Evolutionary conservation across 164 flowering plant genomes (phyloP), one percentile per base, ranked within the genome.

Genomic region (Nelumbo lutea): DNA sequence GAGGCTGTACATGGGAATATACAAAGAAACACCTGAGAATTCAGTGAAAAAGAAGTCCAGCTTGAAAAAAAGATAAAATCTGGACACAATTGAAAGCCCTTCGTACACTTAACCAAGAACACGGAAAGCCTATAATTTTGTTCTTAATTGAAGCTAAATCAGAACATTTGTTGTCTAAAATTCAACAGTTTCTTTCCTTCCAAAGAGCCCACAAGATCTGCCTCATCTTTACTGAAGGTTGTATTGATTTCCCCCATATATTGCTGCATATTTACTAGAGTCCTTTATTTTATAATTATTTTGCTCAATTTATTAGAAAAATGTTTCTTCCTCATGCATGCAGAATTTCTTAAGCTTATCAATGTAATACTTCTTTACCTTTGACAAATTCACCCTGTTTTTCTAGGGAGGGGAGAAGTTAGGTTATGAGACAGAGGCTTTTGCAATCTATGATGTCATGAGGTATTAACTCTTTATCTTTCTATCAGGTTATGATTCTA

Each of bases 381-480:
- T 10, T 55, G 44, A 71, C 53, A 1, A 43, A 14, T 65, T 69
- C 66, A 66, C 42, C 9, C 53, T 27, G 27, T 65, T 67, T 78
- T 75, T 72, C 61, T 81, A 92, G 97, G 89, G 85, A 69, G 96
- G 86, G 2, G 85, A 81, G 80, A 86, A 90, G 80, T 74, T 86
- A 82, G 97, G 97, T 62, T 89, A 89, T 83, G 99, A 95, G 72
- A 83, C 89, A 42, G 99, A 90, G 73, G 99, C 97, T 39, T 82
- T 95, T 76, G 93, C 96, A 46, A 77, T 92, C 46, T 88, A 92
- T 80, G 99, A 95, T 86, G 79, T 77, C 67, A 95, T 95, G 99
- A 77, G 88, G 99, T 91, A 3, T 68, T 15, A 41, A 58, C 27
- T 62, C 42, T 63, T 27, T 27, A 27, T 0, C 27, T 27, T 27